Conservation (phyloP, 768 basidiomycete species). For the Suillus americanus region DNA sequence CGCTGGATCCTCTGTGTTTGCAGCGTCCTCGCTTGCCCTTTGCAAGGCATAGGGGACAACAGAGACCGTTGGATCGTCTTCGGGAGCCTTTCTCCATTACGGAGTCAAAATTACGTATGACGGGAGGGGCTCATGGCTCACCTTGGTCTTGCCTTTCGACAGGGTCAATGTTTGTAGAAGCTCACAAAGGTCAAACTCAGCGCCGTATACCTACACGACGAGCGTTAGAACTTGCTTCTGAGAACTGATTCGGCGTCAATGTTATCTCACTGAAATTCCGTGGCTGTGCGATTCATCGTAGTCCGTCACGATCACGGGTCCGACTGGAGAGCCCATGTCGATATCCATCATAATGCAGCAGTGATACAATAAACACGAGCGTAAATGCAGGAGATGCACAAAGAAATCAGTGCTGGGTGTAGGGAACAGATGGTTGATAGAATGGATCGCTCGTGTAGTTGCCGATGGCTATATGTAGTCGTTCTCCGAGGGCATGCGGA, state of each 20-base stretch:
- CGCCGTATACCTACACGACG: slow-evolving; percentile 21
- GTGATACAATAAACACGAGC: not conserved
- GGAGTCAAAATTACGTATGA: not conserved
- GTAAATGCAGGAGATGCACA: not conserved
- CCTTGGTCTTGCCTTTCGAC: slow-evolving; percentile 35
- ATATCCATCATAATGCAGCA: slow-evolving; percentile 27
- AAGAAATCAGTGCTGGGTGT: slow-evolving; percentile 16
- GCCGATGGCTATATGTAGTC: slow-evolving; percentile 26
- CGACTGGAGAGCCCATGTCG: slow-evolving; percentile 33
- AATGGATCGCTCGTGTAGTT: slow-evolving; percentile 1
- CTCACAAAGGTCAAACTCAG: slow-evolving; percentile 50
- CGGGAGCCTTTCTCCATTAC: slow-evolving; percentile 34
- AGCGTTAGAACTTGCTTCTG: slow-evolving; percentile 7
- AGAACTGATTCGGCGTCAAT: not conserved
- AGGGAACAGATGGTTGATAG: slow-evolving; percentile 8
- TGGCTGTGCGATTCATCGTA: slow-evolving; percentile 20
- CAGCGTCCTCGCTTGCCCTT: slow-evolving; percentile 40
- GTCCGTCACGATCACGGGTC: slow-evolving; percentile 25
- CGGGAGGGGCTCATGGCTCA: slow-evolving; percentile 11
- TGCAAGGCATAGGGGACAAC: slow-evolving; percentile 29
- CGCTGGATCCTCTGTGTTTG: slow-evolving; percentile 44
- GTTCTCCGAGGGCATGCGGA: slow-evolving; percentile 23
- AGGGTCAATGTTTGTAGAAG: slow-evolving; percentile 53
- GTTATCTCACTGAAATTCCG: slow-evolving; percentile 22
- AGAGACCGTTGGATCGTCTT: slow-evolving; percentile 11